Percentiles rank a stretch among this genome's conserved stretches.
These are phyloP conservation scores for Strobilomyces dryophilus DNA, from an alignment of 768 basidiomycete species.

Conservation along the genomic window DNA sequence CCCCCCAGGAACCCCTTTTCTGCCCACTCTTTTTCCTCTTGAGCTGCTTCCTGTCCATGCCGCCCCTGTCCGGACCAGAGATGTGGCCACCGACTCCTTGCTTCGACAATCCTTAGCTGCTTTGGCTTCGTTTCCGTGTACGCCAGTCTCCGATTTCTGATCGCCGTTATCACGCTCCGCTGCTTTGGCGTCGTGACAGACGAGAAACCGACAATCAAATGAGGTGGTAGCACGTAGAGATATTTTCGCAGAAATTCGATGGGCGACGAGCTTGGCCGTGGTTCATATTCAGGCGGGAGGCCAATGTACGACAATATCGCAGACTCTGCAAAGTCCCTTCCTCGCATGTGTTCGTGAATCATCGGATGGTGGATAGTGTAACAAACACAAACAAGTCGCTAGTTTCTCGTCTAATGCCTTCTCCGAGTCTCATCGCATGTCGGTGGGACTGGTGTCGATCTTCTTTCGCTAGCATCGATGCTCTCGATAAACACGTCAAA, in stretches of 20 bases:
- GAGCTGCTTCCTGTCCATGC: slow-evolving; percentile 46
- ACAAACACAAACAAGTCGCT: slow-evolving; percentile 20
- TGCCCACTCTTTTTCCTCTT: slow-evolving; percentile 71
- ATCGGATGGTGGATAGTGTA: slow-evolving; percentile 1
- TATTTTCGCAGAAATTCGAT: slow-evolving; percentile 60
- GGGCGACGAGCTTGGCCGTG: slow-evolving; percentile 55
- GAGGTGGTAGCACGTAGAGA: slow-evolving; percentile 61
- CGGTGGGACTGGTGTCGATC: slow-evolving; percentile 53
- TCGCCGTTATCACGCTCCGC: slow-evolving; percentile 55
- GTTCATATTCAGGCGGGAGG: slow-evolving; percentile 53
- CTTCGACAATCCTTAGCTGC: slow-evolving; percentile 51
- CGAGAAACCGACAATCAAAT: slow-evolving; percentile 47
- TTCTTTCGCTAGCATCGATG: slow-evolving; percentile 35
- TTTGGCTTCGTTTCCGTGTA: slow-evolving; percentile 54
- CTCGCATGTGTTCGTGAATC: background rate
- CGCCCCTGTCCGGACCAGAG: slow-evolving; percentile 61
- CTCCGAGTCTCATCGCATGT: slow-evolving; percentile 32
- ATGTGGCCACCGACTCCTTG: slow-evolving; percentile 57
- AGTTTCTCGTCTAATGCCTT: background rate
- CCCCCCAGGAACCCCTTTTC: slow-evolving; percentile 57
- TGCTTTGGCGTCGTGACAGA: slow-evolving; percentile 52
- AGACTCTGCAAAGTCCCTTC: slow-evolving; percentile 15
- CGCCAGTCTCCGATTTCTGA: slow-evolving; percentile 70
- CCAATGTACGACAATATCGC: slow-evolving; percentile 49
- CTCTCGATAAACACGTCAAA: slow-evolving; percentile 44